Evolutionary conservation across 305 asterid species (phyloP), one percentile per base, ranked within the genome.

Genomic region (Lippia alba): DNA sequence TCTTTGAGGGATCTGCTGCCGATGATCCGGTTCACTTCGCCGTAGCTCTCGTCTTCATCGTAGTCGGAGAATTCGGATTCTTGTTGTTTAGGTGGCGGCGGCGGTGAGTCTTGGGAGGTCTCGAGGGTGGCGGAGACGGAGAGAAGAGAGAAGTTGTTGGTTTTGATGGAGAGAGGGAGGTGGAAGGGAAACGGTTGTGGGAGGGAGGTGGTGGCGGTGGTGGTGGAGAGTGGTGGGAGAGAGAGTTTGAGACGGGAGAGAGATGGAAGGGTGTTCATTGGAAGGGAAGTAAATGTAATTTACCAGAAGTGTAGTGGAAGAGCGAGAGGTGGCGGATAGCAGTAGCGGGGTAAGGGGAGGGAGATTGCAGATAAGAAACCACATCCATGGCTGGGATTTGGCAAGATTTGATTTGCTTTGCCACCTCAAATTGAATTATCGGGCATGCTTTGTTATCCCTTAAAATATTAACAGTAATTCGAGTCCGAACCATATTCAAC

Each of bases 11-110:
- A 89, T 51, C 96, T 67, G 85, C 96, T 91, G 44, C 88, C 97
- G 69, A 94, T 77, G 77, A 94, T 91, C 19, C 84, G 82, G 78
- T 34, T 76, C 2, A 94, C 98, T 50, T 94, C 98, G 33, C 97
- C 98, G 75, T 91, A 94, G 24, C 78, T 66, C 71, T 91, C 97
- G 0, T 79, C 96, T 24, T 80, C 85, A 36, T 82, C 80, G 80
- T 83, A 94, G 56, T 84, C 85, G 74, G 63, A 60, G 81, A 86
- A 88, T 66, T 70, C 62, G 81, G 85, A 88, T 66, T 70, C 79
- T 56, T 58, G 48, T 4, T 39, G 6, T 44, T 56, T 20, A 15
- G 54, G 75, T 19, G 67, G 45, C n/a, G 71, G 63, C 4, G 76
- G 16, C 0, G 76, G 69, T 2, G 77, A 50, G 34, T 74, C 73